phyloP scores from a whole-genome alignment of 2,329 filamentous ascomycete genomes.

The Cladosporium halotolerans region DNA sequence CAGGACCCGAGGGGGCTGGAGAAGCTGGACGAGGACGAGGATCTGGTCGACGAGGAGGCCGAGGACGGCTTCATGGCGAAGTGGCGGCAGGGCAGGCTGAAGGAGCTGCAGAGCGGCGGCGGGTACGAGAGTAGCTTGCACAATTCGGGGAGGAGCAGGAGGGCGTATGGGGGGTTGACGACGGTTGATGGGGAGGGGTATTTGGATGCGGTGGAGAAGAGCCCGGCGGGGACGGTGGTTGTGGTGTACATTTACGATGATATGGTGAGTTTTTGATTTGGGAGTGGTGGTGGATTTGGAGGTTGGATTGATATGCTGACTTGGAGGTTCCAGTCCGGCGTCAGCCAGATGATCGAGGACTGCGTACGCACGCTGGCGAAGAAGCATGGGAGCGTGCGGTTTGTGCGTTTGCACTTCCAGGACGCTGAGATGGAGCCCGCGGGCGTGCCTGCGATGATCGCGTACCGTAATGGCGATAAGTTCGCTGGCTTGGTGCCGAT shows the following conservation, averaged over 20 bases:
- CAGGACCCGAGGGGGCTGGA: constrained; percentile 11
- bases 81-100: constrained; percentile 76
- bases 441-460: constrained; percentile 78
- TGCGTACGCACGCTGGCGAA: constrained; percentile 70
- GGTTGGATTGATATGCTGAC: constrained; percentile 13
- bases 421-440: constrained; percentile 93
- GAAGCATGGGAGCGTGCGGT: constrained; percentile 65
- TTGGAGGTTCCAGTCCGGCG: constrained; percentile 55
- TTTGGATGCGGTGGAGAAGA: constrained; percentile 92
- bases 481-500: constrained; percentile 86
- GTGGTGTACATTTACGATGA: constrained; percentile 92
- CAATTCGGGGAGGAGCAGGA: constrained; percentile 41
- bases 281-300: not conserved
- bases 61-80: constrained; percentile 76
- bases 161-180: constrained; percentile 72
- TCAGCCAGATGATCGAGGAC: constrained; percentile 71
- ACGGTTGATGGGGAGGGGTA: constrained; percentile 86
- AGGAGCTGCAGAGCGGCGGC: constrained; percentile 58
- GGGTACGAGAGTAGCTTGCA: constrained; percentile 59
- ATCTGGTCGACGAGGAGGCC: constrained; percentile 53
- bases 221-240: constrained; percentile 70
- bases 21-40: constrained; percentile 33
- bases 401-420: constrained; percentile 83
- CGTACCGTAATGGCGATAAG: constrained; percentile 83
- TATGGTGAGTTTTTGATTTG: constrained; percentile 52